Conservation (phyloP, 768 basidiomycete species). For the Hericium rajendrae region DNA sequence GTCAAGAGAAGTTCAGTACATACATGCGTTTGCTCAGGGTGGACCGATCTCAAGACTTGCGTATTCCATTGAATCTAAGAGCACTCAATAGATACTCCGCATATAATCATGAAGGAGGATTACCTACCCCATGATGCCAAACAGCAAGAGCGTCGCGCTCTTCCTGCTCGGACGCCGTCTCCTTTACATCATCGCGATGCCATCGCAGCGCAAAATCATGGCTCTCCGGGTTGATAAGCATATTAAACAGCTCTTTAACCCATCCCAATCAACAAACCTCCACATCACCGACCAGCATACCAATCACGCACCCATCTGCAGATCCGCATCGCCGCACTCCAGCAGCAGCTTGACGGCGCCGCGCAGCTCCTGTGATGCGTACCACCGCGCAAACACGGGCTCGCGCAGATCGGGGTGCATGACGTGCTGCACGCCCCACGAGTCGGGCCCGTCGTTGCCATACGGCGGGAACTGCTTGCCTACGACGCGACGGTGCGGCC, state of each 20-base stretch:
- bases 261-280: neutral
- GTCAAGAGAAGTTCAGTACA: neutral
- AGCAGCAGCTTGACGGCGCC: constrained; percentile 37
- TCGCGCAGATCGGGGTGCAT: constrained; percentile 71
- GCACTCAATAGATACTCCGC: neutral
- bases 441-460: constrained; percentile 46
- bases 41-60: constrained; percentile 29
- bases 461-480: constrained; percentile 77
- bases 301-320: constrained; percentile 60
- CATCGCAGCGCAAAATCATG: constrained; percentile 67
- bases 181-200: constrained; percentile 70
- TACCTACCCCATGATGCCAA: constrained; percentile 60
- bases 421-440: constrained; percentile 75
- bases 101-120: neutral
- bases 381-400: constrained; percentile 54
- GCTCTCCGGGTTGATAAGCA: constrained; percentile 57
- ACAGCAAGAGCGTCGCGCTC: constrained; percentile 45
- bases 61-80: constrained; percentile 73
- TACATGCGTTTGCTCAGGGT: neutral
- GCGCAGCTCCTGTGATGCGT: constrained; percentile 44
- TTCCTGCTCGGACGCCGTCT: constrained; percentile 47
- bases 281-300: neutral
- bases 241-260: constrained; percentile 62
- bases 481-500: constrained; percentile 61
- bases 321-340: constrained; percentile 42